phyloP scores from a whole-genome alignment of 2,329 filamentous ascomycete species.

The Metarhizium rileyi region DNA sequence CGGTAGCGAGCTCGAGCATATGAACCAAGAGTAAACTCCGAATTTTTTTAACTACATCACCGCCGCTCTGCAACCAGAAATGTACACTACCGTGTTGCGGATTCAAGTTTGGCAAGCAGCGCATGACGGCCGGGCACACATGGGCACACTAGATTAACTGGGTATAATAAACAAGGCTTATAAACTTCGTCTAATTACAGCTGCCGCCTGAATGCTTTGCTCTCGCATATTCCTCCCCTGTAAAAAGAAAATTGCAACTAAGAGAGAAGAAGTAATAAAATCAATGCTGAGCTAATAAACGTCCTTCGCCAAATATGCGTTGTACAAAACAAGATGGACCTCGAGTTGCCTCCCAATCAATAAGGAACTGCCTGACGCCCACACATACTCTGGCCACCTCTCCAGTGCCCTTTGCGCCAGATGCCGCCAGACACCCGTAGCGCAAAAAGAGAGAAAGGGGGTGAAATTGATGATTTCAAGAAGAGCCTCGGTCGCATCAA shows the following conservation, averaged over 20 bases:
- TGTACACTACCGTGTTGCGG: background rate
- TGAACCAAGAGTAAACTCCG: conserved; percentile 9
- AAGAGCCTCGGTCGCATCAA: background rate
- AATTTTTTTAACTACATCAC: too few relatives aligned
- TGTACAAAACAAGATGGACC: conserved; percentile 20
- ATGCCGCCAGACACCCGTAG: background rate
- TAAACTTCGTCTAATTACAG: conserved; percentile 26
- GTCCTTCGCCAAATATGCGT: conserved; percentile 23
- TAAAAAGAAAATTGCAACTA: conserved; percentile 6
- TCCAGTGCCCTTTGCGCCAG: background rate
- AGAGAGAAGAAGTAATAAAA: conserved; percentile 6
- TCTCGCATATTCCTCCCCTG: conserved; percentile 8
- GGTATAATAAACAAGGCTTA: conserved; percentile 16
- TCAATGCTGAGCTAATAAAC: conserved; percentile 15
- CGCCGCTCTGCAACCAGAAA: too few relatives aligned
- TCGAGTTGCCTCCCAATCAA: background rate
- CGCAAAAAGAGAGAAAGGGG: background rate
- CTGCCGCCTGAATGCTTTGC: conserved; percentile 11
- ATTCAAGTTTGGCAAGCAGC: background rate
- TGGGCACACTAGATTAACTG: conserved; percentile 5
- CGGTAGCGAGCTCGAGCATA: conserved; percentile 30
- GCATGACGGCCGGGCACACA: background rate
- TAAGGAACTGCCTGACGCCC: background rate
- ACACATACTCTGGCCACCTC: background rate
- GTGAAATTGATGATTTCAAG: background rate